Base-by-base conservation (phyloP, 2,329 filamentous ascomycete species). In the Aspergillus costaricaensis region DNA sequence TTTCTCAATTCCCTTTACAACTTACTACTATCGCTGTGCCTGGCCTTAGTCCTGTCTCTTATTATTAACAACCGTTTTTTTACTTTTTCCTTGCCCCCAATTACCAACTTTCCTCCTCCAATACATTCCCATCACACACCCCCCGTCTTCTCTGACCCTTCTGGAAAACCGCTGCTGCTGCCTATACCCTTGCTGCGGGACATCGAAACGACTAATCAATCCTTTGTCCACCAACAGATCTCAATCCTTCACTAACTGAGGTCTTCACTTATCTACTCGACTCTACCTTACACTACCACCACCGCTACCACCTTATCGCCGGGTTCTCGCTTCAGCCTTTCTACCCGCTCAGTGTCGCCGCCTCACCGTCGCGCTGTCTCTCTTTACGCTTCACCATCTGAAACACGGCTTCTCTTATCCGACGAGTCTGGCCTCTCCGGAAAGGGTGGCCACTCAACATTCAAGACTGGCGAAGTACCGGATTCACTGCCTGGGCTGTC, bases 381-480 rank as follows among this genome's bases (percentile, higher is more conserved):
- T 61, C 58, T 49, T 48, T 49, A 52, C 58, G 30, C 44, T 53
- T 55, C 27, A 41, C 50, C n/a, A 39, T 47, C 53, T 55, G 39
- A 55, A 30, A 58, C 54, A 49, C 64, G 62, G 64, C 59, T 62
- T 61, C 64, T 62, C 53, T 56, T 61, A 58, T 54, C 51, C 51
- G 25, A 52, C 30, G 9, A 51, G 41, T 55, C 44, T 19, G 58
- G 38, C 57, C 54, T 38, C 44, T 57, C 59, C 58, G 62, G 53
- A 55, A 56, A 25, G 39, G 4, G 19, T 51, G 21, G 41, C 39
- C 51, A 43, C 25, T 15, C 49, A 44, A 14, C 30, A 17, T 27
- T 39, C 23, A 8, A 55, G 39, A 23, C 53, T 47, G 41, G 53
- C 47, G 53, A 55, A 55, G 43, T 17, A 30, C 23, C 32, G 25